Conservation (phyloP, 2,329 filamentous ascomycete species). For the Chalara sp. region DNA sequence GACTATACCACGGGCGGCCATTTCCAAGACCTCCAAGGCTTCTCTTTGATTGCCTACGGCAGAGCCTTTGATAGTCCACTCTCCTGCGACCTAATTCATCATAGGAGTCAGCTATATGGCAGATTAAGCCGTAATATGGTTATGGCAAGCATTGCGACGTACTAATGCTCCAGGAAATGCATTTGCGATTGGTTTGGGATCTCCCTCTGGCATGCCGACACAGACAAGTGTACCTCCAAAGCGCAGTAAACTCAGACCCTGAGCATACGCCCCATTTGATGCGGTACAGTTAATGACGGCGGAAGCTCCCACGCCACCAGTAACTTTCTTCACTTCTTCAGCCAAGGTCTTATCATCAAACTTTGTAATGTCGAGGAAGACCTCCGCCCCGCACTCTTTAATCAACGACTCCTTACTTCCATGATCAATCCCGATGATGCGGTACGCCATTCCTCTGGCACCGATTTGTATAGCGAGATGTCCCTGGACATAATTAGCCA, state of each 20-base stretch:
- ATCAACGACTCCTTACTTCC: constrained; percentile 53
- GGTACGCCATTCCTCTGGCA: constrained; percentile 51
- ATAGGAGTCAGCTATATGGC: constrained; percentile 1
- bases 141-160: constrained; percentile 3
- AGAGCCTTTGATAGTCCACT: constrained; percentile 40
- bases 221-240: constrained; percentile 44
- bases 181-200: constrained; percentile 25
- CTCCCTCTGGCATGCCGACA: constrained; percentile 43
- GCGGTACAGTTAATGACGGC: constrained; percentile 50
- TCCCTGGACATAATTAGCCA: constrained; percentile 32
- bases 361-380: constrained; percentile 56
- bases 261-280: constrained; percentile 42
- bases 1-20: constrained; percentile 40
- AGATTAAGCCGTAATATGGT: not conserved
- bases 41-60: constrained; percentile 44
- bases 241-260: constrained; percentile 39
- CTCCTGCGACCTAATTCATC: constrained; percentile 26
- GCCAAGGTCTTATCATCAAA: constrained; percentile 41
- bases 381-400: constrained; percentile 55
- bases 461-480: constrained; percentile 58
- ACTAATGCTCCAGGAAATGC: not conserved
- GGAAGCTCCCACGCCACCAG: constrained; percentile 51
- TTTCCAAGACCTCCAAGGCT: constrained; percentile 40
- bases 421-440: constrained; percentile 60
- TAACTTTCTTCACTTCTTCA: constrained; percentile 48